Evolutionary conservation across 805 yeast species (phyloP).

Genomic region (Gaillardinia entomophila): DNA sequence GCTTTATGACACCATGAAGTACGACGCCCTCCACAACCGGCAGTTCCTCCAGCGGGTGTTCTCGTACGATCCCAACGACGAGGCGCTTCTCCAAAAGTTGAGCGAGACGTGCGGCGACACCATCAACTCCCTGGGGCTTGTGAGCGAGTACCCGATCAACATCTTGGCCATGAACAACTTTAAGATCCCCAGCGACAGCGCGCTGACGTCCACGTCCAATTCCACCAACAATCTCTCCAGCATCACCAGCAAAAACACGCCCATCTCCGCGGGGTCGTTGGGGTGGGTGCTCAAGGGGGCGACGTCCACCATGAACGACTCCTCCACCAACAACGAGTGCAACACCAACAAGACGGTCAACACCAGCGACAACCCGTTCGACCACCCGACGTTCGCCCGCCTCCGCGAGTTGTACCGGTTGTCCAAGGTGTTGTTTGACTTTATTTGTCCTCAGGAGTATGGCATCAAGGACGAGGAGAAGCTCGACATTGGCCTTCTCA

Average conservation of each 20-base stretch:
- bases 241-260: slow-evolving; percentile 13
- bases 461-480: slow-evolving; percentile 95
- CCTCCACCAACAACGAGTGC: slow-evolving; percentile 12
- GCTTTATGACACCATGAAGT: slow-evolving; percentile 96
- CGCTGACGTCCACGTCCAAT: slow-evolving; percentile 10
- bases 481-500: slow-evolving; percentile 88
- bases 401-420: slow-evolving; percentile 83
- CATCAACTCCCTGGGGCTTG: slow-evolving; percentile 48
- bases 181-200: slow-evolving; percentile 40
- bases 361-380: slow-evolving; percentile 47
- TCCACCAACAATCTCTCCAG: slow-evolving; percentile 16
- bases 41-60: slow-evolving; percentile 81
- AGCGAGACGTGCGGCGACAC: slow-evolving; percentile 39
- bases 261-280: slow-evolving; percentile 55
- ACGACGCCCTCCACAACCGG: slow-evolving; percentile 93
- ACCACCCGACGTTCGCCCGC: slow-evolving; percentile 71
- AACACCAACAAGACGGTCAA: slow-evolving; percentile 9
- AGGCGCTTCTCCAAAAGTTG: slow-evolving; percentile 24
- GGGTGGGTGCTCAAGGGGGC: slow-evolving; percentile 65
- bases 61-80: slow-evolving; percentile 49
- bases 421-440: slow-evolving; percentile 91
- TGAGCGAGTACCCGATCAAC: slow-evolving; percentile 69
- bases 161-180: slow-evolving; percentile 72
- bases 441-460: slow-evolving; percentile 97
- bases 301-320: slow-evolving; percentile 12